These are phyloP conservation scores for Waltergamsia citrina DNA, from an alignment of 2,329 filamentous ascomycete species.

Conservation along the genomic window DNA sequence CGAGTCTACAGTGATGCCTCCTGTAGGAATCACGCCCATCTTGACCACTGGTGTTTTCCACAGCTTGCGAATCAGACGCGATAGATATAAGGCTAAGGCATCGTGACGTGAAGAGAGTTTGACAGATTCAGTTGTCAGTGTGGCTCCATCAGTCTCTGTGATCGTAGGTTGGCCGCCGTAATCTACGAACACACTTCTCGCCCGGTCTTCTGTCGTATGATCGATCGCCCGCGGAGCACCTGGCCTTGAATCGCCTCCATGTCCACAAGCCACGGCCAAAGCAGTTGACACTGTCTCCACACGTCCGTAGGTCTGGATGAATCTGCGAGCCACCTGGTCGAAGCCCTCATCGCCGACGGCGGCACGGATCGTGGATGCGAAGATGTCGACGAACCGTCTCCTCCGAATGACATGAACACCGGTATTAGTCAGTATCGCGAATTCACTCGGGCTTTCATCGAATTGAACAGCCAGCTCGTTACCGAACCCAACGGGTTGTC, in stretches of 20 bases:
- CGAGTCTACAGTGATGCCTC: slow-evolving; percentile 52
- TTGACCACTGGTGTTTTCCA: slow-evolving; percentile 75
- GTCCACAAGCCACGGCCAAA: slow-evolving; percentile 87
- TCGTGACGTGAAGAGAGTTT: slow-evolving; percentile 82
- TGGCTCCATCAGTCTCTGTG: slow-evolving; percentile 65
- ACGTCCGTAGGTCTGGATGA: slow-evolving; percentile 78
- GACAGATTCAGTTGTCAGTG: slow-evolving; percentile 70
- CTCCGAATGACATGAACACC: slow-evolving; percentile 82
- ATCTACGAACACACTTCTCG: slow-evolving; percentile 81
- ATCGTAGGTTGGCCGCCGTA: slow-evolving; percentile 81
- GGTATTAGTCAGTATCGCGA: slow-evolving; percentile 84
- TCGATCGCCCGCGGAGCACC: slow-evolving; percentile 72
- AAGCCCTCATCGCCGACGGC: slow-evolving; percentile 4
- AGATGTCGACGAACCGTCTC: slow-evolving; percentile 36
- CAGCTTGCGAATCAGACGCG: slow-evolving; percentile 76
- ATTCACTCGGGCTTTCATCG: slow-evolving; percentile 70
- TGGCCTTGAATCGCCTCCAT: slow-evolving; percentile 66
- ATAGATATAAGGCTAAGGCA: slow-evolving; percentile 79
- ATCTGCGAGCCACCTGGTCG: slow-evolving; percentile 72
- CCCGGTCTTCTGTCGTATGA: slow-evolving; percentile 75
- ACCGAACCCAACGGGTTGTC: slow-evolving; percentile 69
- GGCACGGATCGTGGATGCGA: slow-evolving; percentile 4
- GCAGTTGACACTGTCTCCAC: slow-evolving; percentile 85
- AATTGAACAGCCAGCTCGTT: slow-evolving; percentile 97
- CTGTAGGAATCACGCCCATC: slow-evolving; percentile 38